These are phyloP conservation scores for Boletus reticulatus DNA, from an alignment of 768 basidiomycete species.

Conservation along the genomic window DNA sequence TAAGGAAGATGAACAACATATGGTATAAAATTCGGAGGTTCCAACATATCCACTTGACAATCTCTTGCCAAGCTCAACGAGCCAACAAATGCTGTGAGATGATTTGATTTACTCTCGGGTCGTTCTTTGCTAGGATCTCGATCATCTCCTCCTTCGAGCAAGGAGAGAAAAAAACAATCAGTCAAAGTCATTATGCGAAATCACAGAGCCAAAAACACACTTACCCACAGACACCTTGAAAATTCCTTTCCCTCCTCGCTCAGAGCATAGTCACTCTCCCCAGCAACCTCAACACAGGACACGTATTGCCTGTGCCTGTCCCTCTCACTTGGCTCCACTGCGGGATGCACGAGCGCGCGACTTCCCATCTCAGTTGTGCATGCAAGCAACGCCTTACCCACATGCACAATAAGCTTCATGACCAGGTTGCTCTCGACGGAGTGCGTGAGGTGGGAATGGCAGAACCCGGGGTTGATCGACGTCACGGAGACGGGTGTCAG, in stretches of 20 bases:
- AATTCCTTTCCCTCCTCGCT: constrained; percentile 30
- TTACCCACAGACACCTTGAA: constrained; percentile 35
- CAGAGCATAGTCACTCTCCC: constrained; percentile 34
- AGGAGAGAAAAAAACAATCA: too few relatives aligned
- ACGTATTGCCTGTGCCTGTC: constrained; percentile 30
- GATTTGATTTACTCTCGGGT: constrained; percentile 28
- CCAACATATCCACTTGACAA: not conserved
- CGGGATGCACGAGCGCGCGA: constrained; percentile 35
- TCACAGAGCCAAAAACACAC: not conserved
- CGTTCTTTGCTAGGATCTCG: constrained; percentile 23
- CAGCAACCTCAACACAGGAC: constrained; percentile 22
- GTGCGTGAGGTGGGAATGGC: constrained; percentile 31
- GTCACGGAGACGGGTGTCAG: constrained; percentile 29
- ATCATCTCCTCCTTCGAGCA: too few relatives aligned
- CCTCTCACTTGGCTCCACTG: constrained; percentile 25
- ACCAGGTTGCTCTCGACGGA: constrained; percentile 13
- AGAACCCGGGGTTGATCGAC: constrained; percentile 36
- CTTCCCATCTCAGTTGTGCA: constrained; percentile 35
- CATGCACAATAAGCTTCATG: too few relatives aligned
- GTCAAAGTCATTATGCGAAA: not conserved
- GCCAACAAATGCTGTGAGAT: constrained; percentile 23
- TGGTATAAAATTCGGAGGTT: not conserved
- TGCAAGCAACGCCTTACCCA: constrained; percentile 23
- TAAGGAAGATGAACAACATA: too few relatives aligned
- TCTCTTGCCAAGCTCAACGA: constrained; percentile 2